Percentiles rank a stretch among this genome's conserved stretches.
phyloP scores from a whole-genome alignment of 257 asterid genomes.

The Solanum corneliomulleri region DNA sequence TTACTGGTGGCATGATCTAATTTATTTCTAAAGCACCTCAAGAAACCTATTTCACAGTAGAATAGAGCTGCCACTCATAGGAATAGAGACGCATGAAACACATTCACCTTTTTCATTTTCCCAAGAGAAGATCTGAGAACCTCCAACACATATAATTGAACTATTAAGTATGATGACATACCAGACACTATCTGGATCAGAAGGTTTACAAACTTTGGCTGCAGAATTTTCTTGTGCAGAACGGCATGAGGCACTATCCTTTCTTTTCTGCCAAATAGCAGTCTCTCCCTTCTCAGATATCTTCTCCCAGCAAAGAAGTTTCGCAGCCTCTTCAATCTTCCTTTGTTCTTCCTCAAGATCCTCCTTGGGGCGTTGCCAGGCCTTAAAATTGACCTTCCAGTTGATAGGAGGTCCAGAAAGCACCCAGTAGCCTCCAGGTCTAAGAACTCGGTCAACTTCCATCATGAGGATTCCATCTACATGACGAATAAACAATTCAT shows the following conservation, averaged over 20 bases:
- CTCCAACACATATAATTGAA: not conserved
- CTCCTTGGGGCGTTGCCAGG: constrained; percentile 92
- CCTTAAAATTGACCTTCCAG: constrained; percentile 59
- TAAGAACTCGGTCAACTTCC: constrained; percentile 92
- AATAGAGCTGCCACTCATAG: not conserved
- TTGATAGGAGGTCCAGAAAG: constrained; percentile 98
- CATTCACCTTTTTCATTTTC: not conserved
- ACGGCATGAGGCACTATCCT: constrained; percentile 70
- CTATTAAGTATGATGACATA: constrained; percentile 10
- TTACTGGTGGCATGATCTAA: not conserved
- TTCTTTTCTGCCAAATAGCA: constrained; percentile 86
- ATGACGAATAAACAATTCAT: constrained; percentile 2
- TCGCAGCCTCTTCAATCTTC: constrained; percentile 81
- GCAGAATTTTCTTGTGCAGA: constrained; percentile 68
- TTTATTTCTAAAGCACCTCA: not conserved
- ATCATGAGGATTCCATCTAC: constrained; percentile 92
- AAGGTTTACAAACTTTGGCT: constrained; percentile 45
- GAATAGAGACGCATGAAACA: not conserved
- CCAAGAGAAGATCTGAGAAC: not conserved
- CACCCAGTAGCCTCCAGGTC: constrained; percentile 98
- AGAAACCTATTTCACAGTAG: not conserved
- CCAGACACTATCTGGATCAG: constrained; percentile 83
- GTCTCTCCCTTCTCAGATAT: constrained; percentile 80
- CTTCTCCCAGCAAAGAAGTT: constrained; percentile 95
- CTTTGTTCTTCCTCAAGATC: constrained; percentile 88